Percentiles rank a stretch among this genome's conserved stretches.
phyloP scores from a whole-genome alignment of 2,329 filamentous ascomycete genomes.

The Trichoderma sp. region DNA sequence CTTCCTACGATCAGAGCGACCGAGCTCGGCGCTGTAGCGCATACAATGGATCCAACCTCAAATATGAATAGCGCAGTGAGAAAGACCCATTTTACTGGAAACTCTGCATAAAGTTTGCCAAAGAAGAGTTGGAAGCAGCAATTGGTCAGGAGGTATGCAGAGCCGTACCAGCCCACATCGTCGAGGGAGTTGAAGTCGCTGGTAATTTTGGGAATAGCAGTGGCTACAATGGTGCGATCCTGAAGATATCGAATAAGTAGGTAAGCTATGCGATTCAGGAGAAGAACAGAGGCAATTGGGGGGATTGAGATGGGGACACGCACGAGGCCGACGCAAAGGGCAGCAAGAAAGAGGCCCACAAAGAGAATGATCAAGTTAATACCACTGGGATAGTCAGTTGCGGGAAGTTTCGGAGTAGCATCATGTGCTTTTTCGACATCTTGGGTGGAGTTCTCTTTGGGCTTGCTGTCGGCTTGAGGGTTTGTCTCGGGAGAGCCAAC shows the following conservation, averaged over 20 bases:
- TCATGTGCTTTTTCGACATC: background rate
- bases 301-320: background rate
- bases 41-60: background rate
- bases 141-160: background rate
- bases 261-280: background rate
- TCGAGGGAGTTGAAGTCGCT: conserved; percentile 18
- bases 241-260: background rate
- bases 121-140: background rate
- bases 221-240: background rate
- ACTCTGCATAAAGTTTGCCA: background rate
- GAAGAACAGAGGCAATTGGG: background rate
- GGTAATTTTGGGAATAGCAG: conserved; percentile 39
- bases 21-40: background rate
- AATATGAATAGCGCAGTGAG: background rate
- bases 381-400: background rate
- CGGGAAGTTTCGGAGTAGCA: background rate
- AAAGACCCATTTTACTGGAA: background rate
- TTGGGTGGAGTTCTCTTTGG: background rate
- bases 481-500: background rate
- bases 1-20: background rate
- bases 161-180: background rate
- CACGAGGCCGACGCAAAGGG: background rate
- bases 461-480: background rate
- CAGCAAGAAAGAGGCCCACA: conserved; percentile 3
- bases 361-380: background rate